A percentile compares a stretch with the other conserved stretches of the same genome.
Evolutionary conservation across 1,139 yeast species (phyloP).

Genomic region (Yamadazyma epiphylla): DNA sequence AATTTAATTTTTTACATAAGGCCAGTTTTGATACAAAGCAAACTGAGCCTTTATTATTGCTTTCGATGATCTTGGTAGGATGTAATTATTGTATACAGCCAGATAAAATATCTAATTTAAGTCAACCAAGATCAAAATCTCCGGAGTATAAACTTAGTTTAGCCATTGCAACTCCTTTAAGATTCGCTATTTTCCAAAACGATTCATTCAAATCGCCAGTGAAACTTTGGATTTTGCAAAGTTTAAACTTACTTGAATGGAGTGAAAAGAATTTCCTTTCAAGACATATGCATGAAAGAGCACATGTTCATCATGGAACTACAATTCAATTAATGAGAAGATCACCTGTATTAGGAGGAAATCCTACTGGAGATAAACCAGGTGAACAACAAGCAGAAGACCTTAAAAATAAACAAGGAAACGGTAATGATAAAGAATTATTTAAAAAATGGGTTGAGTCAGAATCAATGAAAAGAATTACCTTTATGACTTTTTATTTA

Average conservation of each 20-base stretch:
- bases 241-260: conserved; percentile 60
- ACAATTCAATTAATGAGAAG: conserved; percentile 70
- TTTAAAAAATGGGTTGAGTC: conserved; percentile 66
- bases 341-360: conserved; percentile 69
- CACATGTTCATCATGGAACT: conserved; percentile 75
- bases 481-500: conserved; percentile 75
- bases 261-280: conserved; percentile 64
- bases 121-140: conserved; percentile 16
- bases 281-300: conserved; percentile 66
- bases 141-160: conserved; percentile 28
- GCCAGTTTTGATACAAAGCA: conserved; percentile 57
- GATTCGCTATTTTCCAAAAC: conserved; percentile 60
- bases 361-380: conserved; percentile 36
- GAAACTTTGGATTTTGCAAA: conserved; percentile 63
- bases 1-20: conserved; percentile 57
- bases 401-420: conserved; percentile 9
- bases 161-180: conserved; percentile 57
- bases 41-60: conserved; percentile 53
- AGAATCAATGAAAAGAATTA: conserved; percentile 73
- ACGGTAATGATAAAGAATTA: conserved; percentile 22
- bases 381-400: conserved; percentile 18
- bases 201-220: conserved; percentile 60
- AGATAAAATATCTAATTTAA: conserved; percentile 9
- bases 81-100: conserved; percentile 29
- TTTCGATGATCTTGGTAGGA: conserved; percentile 58